phyloP scores from a whole-genome alignment of 106 monocot species.

The Dioscorea dumetorum region DNA sequence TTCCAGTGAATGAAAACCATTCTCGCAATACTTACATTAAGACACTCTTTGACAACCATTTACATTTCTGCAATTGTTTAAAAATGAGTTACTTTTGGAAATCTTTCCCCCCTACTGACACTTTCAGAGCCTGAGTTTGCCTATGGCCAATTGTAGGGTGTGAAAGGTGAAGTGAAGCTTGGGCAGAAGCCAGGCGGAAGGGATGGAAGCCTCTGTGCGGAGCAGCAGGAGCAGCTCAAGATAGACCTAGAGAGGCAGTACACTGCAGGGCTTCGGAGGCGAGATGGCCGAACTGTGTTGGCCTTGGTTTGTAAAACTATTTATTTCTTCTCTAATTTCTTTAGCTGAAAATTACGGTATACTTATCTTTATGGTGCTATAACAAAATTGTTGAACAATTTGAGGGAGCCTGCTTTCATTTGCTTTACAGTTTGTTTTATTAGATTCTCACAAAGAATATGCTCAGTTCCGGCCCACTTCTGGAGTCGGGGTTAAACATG shows the following conservation, averaged over 20 bases:
- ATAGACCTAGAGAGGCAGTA: conserved; percentile 93
- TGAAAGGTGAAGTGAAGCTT: conserved; percentile 51
- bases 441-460: conserved; percentile 57
- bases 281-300: conserved; percentile 94
- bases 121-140: conserved; percentile 98
- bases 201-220: conserved; percentile 29
- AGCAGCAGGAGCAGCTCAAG: conserved; percentile 68
- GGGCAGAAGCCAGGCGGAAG: conserved; percentile 35
- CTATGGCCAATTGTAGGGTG: conserved; percentile 96
- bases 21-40: no score
- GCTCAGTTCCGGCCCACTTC: conserved; percentile 36
- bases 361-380: no score
- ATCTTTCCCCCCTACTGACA: conserved; percentile 53
- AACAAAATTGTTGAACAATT: not conserved
- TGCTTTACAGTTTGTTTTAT: not conserved
- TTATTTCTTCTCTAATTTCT: not conserved
- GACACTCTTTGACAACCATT: not conserved
- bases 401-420: not conserved
- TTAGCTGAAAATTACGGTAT: no score
- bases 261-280: conserved; percentile 84
- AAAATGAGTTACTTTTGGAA: not conserved
- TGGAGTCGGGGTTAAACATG: conserved; percentile 41
- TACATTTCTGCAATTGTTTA: not conserved
- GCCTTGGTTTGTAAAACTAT: conserved; percentile 64
- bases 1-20: not conserved